These are phyloP conservation scores for Verbena officinalis DNA, from an alignment of 257 asterid species.

Conservation along the genomic window DNA sequence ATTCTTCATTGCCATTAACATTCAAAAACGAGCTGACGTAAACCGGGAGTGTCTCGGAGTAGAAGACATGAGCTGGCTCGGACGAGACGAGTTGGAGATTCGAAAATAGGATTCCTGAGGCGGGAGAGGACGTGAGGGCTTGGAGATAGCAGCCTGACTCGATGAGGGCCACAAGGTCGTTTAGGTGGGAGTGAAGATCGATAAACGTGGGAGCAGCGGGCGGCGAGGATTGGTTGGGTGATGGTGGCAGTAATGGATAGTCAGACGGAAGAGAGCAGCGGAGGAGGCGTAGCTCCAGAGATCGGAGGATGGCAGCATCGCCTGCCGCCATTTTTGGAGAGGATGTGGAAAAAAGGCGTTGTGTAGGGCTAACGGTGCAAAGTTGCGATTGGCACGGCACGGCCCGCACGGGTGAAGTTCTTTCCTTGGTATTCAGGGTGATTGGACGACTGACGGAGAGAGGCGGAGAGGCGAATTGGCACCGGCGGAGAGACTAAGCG, in stretches of 20 bases:
- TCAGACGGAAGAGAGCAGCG: slow-evolving; percentile 71
- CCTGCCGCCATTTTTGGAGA: slow-evolving; percentile 35
- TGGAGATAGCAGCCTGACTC: slow-evolving; percentile 69
- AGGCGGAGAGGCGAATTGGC: no score
- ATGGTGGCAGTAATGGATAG: slow-evolving; percentile 23
- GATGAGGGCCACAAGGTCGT: slow-evolving; percentile 49
- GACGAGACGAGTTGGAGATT: slow-evolving; percentile 37
- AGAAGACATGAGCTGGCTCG: slow-evolving; percentile 66
- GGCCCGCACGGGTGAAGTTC: no score
- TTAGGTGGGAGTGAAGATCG: slow-evolving; percentile 45
- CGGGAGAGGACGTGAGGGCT: slow-evolving; percentile 61
- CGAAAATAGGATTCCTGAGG: slow-evolving; percentile 51
- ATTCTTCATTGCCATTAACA: slow-evolving; percentile 27
- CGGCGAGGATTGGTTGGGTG: slow-evolving; percentile 32
- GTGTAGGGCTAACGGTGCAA: no score
- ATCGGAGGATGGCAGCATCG: slow-evolving; percentile 48
- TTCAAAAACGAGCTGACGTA: slow-evolving; percentile 53
- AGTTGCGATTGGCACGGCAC: no score
- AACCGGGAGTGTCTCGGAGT: slow-evolving; percentile 55
- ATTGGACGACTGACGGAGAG: no score
- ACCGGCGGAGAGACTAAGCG: no score
- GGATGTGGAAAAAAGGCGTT: no score
- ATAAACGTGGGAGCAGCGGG: slow-evolving; percentile 28
- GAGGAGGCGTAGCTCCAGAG: slow-evolving; percentile 89
- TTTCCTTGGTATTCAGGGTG: no score